Percentiles rank a stretch among this genome's conserved stretches.
Conservation (phyloP, 2,329 filamentous ascomycete species). For the Penicillium occitanis region DNA sequence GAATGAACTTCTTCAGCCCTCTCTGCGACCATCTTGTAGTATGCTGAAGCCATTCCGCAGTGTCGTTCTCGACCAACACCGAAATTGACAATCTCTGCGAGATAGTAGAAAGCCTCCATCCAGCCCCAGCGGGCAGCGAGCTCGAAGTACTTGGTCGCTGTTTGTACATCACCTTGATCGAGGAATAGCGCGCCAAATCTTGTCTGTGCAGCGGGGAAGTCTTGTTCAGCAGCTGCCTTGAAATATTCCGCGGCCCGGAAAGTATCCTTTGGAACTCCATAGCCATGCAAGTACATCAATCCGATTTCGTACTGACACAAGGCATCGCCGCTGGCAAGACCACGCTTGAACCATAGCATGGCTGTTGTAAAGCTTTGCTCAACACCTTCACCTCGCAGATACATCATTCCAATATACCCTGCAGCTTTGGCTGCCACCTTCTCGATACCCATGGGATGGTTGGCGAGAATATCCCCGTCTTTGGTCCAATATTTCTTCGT, state of each 20-base stretch:
- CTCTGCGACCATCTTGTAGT: constrained; percentile 79
- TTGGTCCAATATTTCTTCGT: constrained; percentile 78
- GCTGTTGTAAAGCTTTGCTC: constrained; percentile 76
- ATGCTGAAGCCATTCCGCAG: constrained; percentile 72
- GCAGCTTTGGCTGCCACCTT: constrained; percentile 80
- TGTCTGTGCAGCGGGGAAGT: constrained; percentile 76
- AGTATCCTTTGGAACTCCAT: constrained; percentile 69
- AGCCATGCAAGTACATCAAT: constrained; percentile 77
- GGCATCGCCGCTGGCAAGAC: constrained; percentile 71
- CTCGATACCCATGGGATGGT: constrained; percentile 68
- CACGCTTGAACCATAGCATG: constrained; percentile 78
- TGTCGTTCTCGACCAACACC: constrained; percentile 77
- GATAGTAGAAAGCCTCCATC: constrained; percentile 87
- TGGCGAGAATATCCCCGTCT: constrained; percentile 71
- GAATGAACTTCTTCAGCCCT: constrained; percentile 71
- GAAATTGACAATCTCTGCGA: constrained; percentile 80
- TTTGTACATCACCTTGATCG: constrained; percentile 79
- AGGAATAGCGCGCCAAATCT: constrained; percentile 80
- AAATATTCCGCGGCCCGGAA: constrained; percentile 73
- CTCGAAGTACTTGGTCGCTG: constrained; percentile 84
- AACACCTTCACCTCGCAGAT: constrained; percentile 80
- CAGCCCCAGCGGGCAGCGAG: constrained; percentile 77
- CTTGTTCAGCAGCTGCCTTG: constrained; percentile 75
- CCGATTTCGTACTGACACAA: constrained; percentile 83
- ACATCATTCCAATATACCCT: constrained; percentile 85